These are phyloP conservation scores for Monascus purpureus DNA, from an alignment of 495 filamentous ascomycete species.

Conservation along the genomic window DNA sequence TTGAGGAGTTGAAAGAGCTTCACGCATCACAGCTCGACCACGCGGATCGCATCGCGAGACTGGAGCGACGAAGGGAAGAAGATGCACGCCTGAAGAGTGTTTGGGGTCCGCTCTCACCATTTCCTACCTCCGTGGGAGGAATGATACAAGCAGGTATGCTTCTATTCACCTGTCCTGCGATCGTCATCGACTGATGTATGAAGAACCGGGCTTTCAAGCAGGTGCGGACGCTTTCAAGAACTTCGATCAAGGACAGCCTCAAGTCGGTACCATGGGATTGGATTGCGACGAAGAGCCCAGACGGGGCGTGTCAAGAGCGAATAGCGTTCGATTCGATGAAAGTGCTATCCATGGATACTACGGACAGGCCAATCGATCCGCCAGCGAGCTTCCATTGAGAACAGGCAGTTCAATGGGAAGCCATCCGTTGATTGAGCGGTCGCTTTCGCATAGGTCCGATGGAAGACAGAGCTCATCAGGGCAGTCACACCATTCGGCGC, in stretches of 20 bases:
- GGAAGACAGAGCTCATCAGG: constrained; percentile 87
- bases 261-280: constrained; percentile 62
- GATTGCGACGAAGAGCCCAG: constrained; percentile 85
- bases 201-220: constrained; percentile 63
- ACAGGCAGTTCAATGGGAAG: constrained; percentile 71
- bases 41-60: constrained; percentile 58
- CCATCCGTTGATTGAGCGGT: constrained; percentile 75
- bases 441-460: constrained; percentile 88
- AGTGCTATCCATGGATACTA: constrained; percentile 86
- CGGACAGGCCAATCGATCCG: constrained; percentile 66
- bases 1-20: constrained; percentile 75
- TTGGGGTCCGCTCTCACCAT: constrained; percentile 70
- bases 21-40: constrained; percentile 67
- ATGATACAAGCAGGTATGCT: constrained; percentile 63
- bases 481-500: constrained; percentile 66
- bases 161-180: constrained; percentile 1
- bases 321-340: constrained; percentile 98
- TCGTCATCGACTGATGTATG: constrained; percentile 4
- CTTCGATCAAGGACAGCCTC: constrained; percentile 67
- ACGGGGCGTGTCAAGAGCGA: constrained; percentile 82
- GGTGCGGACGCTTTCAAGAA: constrained; percentile 65
- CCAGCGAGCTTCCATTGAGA: constrained; percentile 62
- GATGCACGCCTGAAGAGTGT: constrained; percentile 74
- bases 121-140: constrained; percentile 52
- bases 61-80: constrained; percentile 72